Percentiles rank a stretch among this genome's conserved stretches.
These are phyloP conservation scores for Aureobasidium musti DNA, from an alignment of 2,329 filamentous ascomycete species.

Conservation along the genomic window DNA sequence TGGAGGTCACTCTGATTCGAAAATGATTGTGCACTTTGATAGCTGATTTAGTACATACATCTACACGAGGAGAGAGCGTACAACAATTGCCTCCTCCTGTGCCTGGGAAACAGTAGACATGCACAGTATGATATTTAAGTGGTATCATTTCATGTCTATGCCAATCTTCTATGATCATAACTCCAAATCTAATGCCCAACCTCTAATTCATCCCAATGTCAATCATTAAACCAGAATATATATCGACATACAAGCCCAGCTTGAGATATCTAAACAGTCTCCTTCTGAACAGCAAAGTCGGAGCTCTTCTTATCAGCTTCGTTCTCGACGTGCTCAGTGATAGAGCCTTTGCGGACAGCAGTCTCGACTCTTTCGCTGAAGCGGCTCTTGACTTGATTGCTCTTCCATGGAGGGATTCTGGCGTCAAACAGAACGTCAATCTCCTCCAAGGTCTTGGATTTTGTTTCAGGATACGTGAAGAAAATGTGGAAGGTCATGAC, in stretches of 20 bases:
- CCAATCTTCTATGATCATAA: background rate
- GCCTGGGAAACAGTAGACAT: no score
- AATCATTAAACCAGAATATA: background rate
- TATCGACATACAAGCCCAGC: background rate
- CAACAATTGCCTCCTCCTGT: no score
- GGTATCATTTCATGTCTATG: background rate
- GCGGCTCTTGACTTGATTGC: slow-evolving; percentile 34
- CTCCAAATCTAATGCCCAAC: slow-evolving; percentile 1
- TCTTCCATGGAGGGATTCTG: slow-evolving; percentile 37
- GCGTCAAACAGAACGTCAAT: slow-evolving; percentile 43
- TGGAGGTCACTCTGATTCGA: background rate
- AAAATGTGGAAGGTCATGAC: slow-evolving; percentile 49
- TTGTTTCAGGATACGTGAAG: slow-evolving; percentile 45
- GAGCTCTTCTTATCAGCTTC: slow-evolving; percentile 21
- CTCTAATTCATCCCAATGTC: background rate
- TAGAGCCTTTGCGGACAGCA: slow-evolving; percentile 5
- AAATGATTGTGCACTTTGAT: background rate
- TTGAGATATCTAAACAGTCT: background rate
- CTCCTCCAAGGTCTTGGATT: slow-evolving; percentile 42
- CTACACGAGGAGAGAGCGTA: background rate
- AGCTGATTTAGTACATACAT: background rate
- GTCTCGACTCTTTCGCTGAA: slow-evolving; percentile 26
- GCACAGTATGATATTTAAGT: no score
- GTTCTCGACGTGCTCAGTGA: slow-evolving; percentile 22
- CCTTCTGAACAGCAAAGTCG: slow-evolving; percentile 9